Evolutionary conservation across 2,329 filamentous ascomycete species (phyloP), one percentile per base, ranked within the genome.

Genomic region (Bipolaris cookei): DNA sequence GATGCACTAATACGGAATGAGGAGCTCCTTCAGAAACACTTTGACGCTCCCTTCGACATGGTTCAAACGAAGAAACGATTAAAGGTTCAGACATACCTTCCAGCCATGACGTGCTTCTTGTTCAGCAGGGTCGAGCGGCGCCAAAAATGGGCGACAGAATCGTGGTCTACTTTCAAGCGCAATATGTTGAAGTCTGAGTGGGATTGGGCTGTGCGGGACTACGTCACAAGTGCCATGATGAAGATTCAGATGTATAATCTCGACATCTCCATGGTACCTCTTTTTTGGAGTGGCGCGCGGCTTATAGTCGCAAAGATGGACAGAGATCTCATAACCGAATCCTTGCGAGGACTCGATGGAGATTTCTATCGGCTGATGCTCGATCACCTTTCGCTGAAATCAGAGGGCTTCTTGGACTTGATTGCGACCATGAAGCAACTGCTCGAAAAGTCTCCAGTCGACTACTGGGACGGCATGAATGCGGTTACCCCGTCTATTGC

Each of bases 391-490:
- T 78, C 79, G 16, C 61, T 82, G 4, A 71, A 78, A 21, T 76
- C 75, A 1, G 64, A 72, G 2, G 85, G 90, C 20, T 81, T 96
- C 56, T 81, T 87, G 11, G 83, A 88, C 56, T 81, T 95, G 14
- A 82, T 96, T 43, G 86, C 87, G 54, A 87, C 88, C 1, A 84
- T 97, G 59, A 86, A 85, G 42, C 81, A 81, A 11, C 83, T 97
- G 14, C 80, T 97, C 50, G 84, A 88, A 62, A 92, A 90, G 66
- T 89, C 91, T 0, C 84, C 92, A 0, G 85, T 84, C 52, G 90
- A 90, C 42, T 95, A 97, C 67, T 97, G 94, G 94, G 89, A 92
- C 67, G 89, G 92, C 1, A 89, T 96, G 78, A 88, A 90, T 48
- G 86, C 91, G 28, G 91, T 94, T 48, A 89, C 90, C 0, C 89